phyloP scores from a whole-genome alignment of 1,284 basidiomycete species.

The Ustilago vetiveriae region DNA sequence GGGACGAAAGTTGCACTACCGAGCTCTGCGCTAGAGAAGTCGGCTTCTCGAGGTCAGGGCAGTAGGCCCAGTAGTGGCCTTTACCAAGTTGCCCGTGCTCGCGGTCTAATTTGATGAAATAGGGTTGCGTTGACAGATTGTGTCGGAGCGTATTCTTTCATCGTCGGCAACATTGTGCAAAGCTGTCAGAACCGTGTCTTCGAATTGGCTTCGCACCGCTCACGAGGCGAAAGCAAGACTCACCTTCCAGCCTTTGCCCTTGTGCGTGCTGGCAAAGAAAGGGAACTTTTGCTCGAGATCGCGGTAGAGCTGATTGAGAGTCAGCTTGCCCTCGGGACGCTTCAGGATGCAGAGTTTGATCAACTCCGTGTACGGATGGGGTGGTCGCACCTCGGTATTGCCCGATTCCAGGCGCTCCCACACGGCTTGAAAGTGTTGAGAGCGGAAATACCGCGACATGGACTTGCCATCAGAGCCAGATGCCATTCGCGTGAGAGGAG shows the following conservation, averaged over 20 bases:
- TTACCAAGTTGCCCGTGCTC: constrained; percentile 36
- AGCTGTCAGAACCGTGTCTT: no score
- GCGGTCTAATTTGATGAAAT: constrained; percentile 45
- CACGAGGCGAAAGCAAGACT: neutral
- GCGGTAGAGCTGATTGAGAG: constrained; percentile 37
- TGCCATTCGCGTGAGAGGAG: neutral
- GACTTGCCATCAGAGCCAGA: constrained; percentile 3
- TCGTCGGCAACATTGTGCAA: no score
- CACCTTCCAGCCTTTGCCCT: constrained; percentile 47
- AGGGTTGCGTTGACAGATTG: constrained; percentile 44
- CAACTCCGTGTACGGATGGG: constrained; percentile 39
- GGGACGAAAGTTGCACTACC: constrained; percentile 20
- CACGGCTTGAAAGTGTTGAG: constrained; percentile 25
- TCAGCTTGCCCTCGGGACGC: constrained; percentile 28
- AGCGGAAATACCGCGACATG: constrained; percentile 20
- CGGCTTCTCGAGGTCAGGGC: constrained; percentile 35
- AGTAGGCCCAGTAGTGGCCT: constrained; percentile 48
- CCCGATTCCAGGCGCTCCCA: constrained; percentile 31
- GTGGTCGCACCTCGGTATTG: constrained; percentile 6
- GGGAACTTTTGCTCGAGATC: constrained; percentile 42
- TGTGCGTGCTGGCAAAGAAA: constrained; percentile 24
- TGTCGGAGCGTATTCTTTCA: constrained; percentile 51
- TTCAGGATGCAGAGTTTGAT: constrained; percentile 51
- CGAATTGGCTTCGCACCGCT: neutral
- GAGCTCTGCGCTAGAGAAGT: constrained; percentile 39